Evolutionary conservation across 257 asterid genomes (phyloP), one percentile per base, ranked within the genome.

Genomic region (Solanum appendiculatum): DNA sequence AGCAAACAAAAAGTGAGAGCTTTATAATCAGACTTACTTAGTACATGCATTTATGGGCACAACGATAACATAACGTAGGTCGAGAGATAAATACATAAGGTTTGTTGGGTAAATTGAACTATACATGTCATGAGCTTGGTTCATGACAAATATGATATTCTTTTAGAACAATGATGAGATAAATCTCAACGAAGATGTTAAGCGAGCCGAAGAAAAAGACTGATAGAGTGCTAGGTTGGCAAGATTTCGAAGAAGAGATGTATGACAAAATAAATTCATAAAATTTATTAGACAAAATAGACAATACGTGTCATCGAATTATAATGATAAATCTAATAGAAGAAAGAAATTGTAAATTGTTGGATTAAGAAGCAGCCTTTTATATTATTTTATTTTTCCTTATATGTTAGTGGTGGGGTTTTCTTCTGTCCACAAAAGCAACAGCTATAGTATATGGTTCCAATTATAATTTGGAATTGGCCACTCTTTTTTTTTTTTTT

Each of bases 191-290:
- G 3, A 0, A 0, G 0, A 69, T 18, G 1, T 33, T 31, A 16
- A 69, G 14, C 0, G 2, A 9, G 3, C 16, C 7, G 10, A 66
- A 27, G n/a, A 31, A 33, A 20, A 20, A 2, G 0, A 20, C 0
- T 5, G 1, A 20, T 11, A 1, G 0, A 5, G 2, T 70, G 1
- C 12, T 68, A 13, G 0, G 8, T 23, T 18, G 1, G 0, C 15
- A 70, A 33, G 8, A 0, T 33, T 70, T 4, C 1, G 8, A 21
- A 73, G 4, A 21, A 36, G 2, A 4, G 1, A 5, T 2, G 9
- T 7, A 10, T 36, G 25, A 33, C 7, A 34, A 70, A 16, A 12
- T 1, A 20, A 70, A 4, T 34, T 70, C 12, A 7, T 33, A 15
- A 25, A 0, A 27, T 15, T 8, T 33, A 16, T 70, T 70, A 18